Evolutionary conservation across 331 rosid species (phyloP), one percentile per base, ranked within the genome.

Genomic region (Pyrus hybrid): DNA sequence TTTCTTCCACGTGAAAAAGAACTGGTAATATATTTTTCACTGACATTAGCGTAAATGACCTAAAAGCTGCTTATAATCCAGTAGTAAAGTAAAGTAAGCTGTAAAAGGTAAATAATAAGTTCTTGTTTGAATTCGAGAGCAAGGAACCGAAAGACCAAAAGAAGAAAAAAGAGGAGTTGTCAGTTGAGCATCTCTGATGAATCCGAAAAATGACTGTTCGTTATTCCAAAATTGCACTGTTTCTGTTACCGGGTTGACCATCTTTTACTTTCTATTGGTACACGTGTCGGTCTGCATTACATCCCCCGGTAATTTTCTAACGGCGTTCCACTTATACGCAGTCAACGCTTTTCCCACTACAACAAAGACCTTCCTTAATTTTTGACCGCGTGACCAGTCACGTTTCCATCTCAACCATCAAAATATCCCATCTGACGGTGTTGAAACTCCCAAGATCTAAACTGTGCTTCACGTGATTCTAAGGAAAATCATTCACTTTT

Each of bases 301-400:
- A 65, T 63, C 33, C 29, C 32, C 47, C 16, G 32, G 79, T 60
- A 76, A 79, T 23, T 61, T n/a, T 29, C 37, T 67, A 17, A n/a
- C 73, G n/a, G 66, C 73, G 43, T 13, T 26, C 33, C 58, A 18
- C 58, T 18, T 60, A 3, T 2, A 3, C 18, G 1, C 21, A 41
- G 83, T 80, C 83, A 84, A 84, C 80, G 80, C 79, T 63, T 77
- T 64, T 63, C 12, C 2, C n/a, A 57, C 5, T 9, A 21, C 63
- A 57, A 57, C 45, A 41, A 41, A 41, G 45, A 11, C 63, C 25
- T 57, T 11, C 63, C 45, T 41, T 9, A 20, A 8, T 21, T 20
- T 57, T 57, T 57, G 63, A 57, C 26, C 16, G 2, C 63, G 63
- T 60, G 64, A 60, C 3, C n/a, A 0, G 7, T 60, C 64, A 60